These are phyloP conservation scores for Leptographium wingfieldii DNA, from an alignment of 2,329 filamentous ascomycete species.

Conservation along the genomic window DNA sequence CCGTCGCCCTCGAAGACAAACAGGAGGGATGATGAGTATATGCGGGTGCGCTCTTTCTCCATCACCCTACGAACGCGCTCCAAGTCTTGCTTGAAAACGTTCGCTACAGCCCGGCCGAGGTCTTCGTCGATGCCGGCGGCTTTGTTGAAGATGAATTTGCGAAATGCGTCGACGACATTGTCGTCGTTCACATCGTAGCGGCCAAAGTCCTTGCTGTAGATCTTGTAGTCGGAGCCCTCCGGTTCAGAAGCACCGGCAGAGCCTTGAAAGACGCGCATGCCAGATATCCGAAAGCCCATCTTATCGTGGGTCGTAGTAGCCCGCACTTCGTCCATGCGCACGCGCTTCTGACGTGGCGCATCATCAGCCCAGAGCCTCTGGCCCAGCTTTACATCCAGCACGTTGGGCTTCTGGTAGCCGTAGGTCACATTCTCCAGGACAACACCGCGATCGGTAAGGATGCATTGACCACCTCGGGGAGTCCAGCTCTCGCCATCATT, in stretches of 20 bases:
- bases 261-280: constrained; percentile 52
- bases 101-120: constrained; percentile 41
- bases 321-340: constrained; percentile 46
- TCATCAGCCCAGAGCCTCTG: constrained; percentile 74
- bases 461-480: constrained; percentile 41
- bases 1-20: constrained; percentile 56
- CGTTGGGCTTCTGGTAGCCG: constrained; percentile 74
- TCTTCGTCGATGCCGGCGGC: constrained; percentile 46
- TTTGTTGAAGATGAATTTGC: constrained; percentile 45
- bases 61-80: constrained; percentile 39
- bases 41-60: constrained; percentile 44
- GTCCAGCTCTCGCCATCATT: constrained; percentile 26
- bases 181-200: constrained; percentile 36
- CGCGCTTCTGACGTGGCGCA: constrained; percentile 44
- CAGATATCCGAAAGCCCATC: constrained; percentile 50
- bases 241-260: constrained; percentile 29
- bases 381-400: constrained; percentile 88
- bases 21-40: constrained; percentile 51
- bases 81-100: constrained; percentile 41
- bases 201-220: constrained; percentile 53
- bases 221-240: constrained; percentile 40
- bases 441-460: constrained; percentile 67
- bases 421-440: constrained; percentile 75
- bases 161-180: constrained; percentile 42
- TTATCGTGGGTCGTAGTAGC: constrained; percentile 46